These are phyloP conservation scores for Microstegium vimineum DNA, from an alignment of 176 grass and related monocot genomes.

Conservation along the genomic window DNA sequence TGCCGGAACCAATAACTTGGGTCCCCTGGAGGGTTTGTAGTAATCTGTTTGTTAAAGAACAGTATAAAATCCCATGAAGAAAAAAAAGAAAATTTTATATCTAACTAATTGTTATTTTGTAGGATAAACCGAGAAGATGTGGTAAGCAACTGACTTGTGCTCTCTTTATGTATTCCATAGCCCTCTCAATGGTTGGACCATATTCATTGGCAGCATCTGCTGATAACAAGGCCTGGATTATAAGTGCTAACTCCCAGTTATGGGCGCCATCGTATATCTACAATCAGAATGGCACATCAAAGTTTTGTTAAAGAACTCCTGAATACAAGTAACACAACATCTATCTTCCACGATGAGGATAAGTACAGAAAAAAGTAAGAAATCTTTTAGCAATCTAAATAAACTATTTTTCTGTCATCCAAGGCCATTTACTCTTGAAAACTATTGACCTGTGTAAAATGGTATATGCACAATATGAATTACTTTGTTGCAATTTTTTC, in stretches of 20 bases:
- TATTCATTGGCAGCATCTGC: constrained; percentile 34
- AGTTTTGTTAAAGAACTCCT: background rate
- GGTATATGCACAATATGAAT: background rate
- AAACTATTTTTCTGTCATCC: too few relatives aligned
- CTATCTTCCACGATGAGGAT: background rate
- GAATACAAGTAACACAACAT: background rate
- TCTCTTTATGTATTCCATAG: constrained; percentile 37
- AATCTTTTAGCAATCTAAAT: too few relatives aligned
- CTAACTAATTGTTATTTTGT: background rate
- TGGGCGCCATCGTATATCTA: constrained; percentile 55
- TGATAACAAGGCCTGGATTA: constrained; percentile 48
- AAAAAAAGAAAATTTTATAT: background rate
- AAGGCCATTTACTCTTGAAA: background rate
- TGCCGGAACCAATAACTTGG: constrained; percentile 31
- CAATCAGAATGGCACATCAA: background rate
- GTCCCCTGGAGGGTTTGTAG: constrained; percentile 21
- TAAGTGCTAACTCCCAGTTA: constrained; percentile 53
- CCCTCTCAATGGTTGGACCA: constrained; percentile 21
- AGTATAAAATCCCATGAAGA: background rate
- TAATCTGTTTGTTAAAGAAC: background rate
- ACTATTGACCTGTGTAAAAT: background rate
- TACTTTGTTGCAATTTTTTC: background rate
- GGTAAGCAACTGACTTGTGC: constrained; percentile 19
- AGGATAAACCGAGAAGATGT: background rate
- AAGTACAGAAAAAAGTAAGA: background rate